phyloP scores from a whole-genome alignment of 441 rosid genomes.

The Croton laevigatus region DNA sequence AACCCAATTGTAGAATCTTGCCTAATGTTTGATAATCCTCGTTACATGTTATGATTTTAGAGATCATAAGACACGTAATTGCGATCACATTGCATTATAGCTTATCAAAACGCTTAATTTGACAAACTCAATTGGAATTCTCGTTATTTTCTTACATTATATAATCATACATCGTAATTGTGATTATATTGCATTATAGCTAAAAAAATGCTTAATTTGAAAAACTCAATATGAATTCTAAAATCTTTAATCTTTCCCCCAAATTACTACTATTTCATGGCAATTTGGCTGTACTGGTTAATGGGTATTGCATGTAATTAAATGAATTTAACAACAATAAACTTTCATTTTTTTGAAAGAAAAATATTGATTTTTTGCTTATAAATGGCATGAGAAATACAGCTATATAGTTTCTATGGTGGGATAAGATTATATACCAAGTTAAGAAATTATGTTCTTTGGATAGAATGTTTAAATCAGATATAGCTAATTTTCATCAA shows the following conservation, averaged over 20 bases:
- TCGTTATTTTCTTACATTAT: too few species aligned
- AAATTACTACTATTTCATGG: not conserved
- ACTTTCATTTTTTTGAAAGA: not conserved
- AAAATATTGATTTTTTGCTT: constrained; percentile 1
- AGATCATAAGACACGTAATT: too few species aligned
- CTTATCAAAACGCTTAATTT: too few species aligned
- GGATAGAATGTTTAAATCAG: constrained; percentile 1
- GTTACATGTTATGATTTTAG: too few species aligned
- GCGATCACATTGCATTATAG: too few species aligned
- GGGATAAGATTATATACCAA: not conserved
- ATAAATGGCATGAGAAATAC: not conserved
- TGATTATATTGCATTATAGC: too few species aligned
- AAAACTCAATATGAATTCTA: too few species aligned
- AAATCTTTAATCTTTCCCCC: too few species aligned
- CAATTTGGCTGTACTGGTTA: constrained; percentile 11
- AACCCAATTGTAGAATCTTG: not conserved
- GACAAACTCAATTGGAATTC: too few species aligned
- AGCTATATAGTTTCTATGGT: not conserved
- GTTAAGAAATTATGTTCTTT: not conserved
- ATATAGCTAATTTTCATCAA: not conserved
- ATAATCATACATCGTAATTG: too few species aligned
- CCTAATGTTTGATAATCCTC: too few species aligned
- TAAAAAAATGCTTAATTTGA: too few species aligned
- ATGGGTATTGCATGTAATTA: not conserved
- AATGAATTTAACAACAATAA: not conserved